These are phyloP conservation scores for Vicia sativa DNA, from an alignment of 306 rosid genomes.

Conservation along the genomic window DNA sequence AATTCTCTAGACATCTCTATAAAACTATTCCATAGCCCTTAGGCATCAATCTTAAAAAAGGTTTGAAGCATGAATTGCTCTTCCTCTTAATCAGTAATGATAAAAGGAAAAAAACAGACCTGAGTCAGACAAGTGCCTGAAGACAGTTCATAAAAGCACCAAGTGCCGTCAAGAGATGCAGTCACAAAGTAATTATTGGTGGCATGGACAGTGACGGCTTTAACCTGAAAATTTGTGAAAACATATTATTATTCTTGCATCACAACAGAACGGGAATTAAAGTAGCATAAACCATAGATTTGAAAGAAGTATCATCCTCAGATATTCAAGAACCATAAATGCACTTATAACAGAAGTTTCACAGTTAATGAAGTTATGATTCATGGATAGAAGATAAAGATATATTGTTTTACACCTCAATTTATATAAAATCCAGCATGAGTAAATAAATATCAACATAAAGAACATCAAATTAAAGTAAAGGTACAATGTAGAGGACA, in stretches of 20 bases:
- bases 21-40: slow-evolving; percentile 18
- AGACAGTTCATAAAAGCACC: slow-evolving; percentile 95
- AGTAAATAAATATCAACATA: too few relatives aligned
- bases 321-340: slow-evolving; percentile 18
- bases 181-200: slow-evolving; percentile 92
- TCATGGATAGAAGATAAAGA: too few relatives aligned
- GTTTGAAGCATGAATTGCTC: neutral
- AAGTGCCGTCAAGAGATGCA: slow-evolving; percentile 90
- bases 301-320: slow-evolving; percentile 6
- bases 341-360: neutral
- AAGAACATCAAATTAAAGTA: too few relatives aligned
- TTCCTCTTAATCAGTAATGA: neutral
- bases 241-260: slow-evolving; percentile 16
- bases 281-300: neutral
- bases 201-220: slow-evolving; percentile 98
- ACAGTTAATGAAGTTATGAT: neutral
- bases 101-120: slow-evolving; percentile 51
- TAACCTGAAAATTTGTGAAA: slow-evolving; percentile 66
- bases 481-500: too few relatives aligned
- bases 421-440: too few relatives aligned
- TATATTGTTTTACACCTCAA: too few relatives aligned
- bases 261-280: neutral
- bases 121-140: slow-evolving; percentile 92
- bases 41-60: neutral
- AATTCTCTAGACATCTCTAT: slow-evolving; percentile 11